phyloP scores from a whole-genome alignment of 345 rosid species.

The Salix caprea region DNA sequence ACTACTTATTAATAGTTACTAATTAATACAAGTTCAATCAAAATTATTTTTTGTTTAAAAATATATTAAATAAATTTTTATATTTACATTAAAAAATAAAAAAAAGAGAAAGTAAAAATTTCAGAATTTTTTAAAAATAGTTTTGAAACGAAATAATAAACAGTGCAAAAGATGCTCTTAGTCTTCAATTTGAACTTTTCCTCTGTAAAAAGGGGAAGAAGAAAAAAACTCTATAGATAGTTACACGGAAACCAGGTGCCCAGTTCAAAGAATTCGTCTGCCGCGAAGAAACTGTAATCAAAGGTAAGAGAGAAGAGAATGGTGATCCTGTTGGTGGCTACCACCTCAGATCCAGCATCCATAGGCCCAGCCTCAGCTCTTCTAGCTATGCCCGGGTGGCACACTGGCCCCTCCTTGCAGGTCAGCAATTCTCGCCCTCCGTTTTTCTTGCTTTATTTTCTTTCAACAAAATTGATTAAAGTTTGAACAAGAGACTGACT shows the following conservation, averaged over 20 bases:
- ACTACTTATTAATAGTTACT: no score
- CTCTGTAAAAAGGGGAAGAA: no score
- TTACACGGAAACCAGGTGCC: background rate
- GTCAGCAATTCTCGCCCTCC: background rate
- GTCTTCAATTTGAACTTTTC: no score
- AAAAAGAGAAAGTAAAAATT: no score
- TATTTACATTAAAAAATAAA: no score
- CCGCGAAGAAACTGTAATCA: background rate
- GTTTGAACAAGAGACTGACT: background rate
- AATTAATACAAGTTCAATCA: no score
- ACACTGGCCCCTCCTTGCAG: background rate
- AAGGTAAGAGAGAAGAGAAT: background rate
- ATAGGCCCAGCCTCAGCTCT: constrained; percentile 2
- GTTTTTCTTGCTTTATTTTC: background rate
- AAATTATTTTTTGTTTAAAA: no score
- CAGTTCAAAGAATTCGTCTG: background rate
- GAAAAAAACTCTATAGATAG: no score
- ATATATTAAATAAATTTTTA: no score
- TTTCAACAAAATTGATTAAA: background rate
- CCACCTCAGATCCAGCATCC: background rate
- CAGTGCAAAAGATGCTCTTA: no score
- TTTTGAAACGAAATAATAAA: no score
- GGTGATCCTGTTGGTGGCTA: background rate
- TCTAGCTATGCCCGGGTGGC: constrained; percentile 1
- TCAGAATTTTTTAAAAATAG: no score